Evolutionary conservation across 2,329 filamentous ascomycete species (phyloP), one percentile per base, ranked within the genome.

Genomic region (Fusarium brachygibbosum): DNA sequence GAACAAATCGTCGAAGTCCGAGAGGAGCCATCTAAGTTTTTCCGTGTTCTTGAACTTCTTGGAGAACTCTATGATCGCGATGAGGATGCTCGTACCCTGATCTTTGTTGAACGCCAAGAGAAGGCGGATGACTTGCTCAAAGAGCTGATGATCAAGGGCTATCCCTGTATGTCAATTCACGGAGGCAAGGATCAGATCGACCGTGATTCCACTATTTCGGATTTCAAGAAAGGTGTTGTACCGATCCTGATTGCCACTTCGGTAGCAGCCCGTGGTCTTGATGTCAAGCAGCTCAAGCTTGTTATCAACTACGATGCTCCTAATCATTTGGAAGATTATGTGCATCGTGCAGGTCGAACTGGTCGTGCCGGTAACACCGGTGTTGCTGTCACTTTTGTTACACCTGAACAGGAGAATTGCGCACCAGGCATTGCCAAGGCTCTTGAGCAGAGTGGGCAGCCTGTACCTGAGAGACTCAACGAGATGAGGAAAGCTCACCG

Each of bases 261-360:
- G 13, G 93, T 99, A 61, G 96, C 96, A 38, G 96, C 96, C 51
- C 92, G 96, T 79, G 96, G 96, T 64, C 84, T 99, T 40, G 96
- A 99, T 78, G 95, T 99, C 44, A 97, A 98, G 81, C 93, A 97
- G 78, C 85, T 99, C 34, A 98, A 97, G 79, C 86, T 98, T 32
- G 96, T 99, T 55, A 90, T 99, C 81, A 98, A 98, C 80, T 98
- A 93, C 77, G 94, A 98, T 76, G 93, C 91, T 1, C 95, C 94
- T 1, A 97, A 97, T 75, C 94, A 98, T 81, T 81, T 97, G 66
- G 96, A 99, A 80, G 96, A 98, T 76, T 98, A 98, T 75, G 95
- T 98, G 40, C 96, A 98, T 79, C 91, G 96, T 68, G 93, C 93
- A 57, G 96, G 96, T 48, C 93, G 96, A 74, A 98, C 96, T 10